These are phyloP conservation scores for Podospora appendiculata DNA, from an alignment of 495 filamentous ascomycete species.

Conservation along the genomic window DNA sequence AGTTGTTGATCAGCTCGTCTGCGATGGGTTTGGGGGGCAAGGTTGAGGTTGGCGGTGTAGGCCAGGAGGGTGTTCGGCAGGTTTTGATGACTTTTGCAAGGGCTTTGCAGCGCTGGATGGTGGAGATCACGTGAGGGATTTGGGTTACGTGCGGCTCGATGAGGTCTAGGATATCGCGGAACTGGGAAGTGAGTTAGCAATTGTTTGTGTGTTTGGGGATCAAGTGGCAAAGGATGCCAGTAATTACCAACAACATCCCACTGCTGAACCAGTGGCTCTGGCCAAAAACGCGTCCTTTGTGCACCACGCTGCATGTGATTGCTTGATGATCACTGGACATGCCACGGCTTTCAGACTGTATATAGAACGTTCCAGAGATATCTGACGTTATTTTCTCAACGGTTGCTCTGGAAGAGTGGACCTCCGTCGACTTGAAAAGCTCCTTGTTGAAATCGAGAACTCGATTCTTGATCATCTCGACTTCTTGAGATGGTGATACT, in stretches of 20 bases:
- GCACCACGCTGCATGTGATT: constrained; percentile 25
- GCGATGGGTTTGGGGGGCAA: constrained; percentile 41
- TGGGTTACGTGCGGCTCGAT: constrained; percentile 14
- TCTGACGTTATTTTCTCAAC: constrained; percentile 1
- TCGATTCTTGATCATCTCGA: constrained; percentile 28
- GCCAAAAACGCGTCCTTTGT: constrained; percentile 48
- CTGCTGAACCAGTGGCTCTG: constrained; percentile 51
- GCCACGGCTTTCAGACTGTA: constrained; percentile 12
- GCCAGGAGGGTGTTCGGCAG: constrained; percentile 10
- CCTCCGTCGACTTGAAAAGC: constrained; percentile 16
- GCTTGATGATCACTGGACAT: constrained; percentile 5
- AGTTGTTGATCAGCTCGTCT: constrained; percentile 38
- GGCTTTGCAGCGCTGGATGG: constrained; percentile 22
- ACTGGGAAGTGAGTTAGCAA: constrained; percentile 7
- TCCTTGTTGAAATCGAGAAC: constrained; percentile 41
- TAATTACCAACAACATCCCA: constrained; percentile 32
- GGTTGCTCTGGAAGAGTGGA: neutral
- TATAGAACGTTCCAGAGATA: constrained; percentile 1
- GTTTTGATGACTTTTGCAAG: constrained; percentile 15
- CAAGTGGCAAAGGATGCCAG: neutral
- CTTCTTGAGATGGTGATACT: constrained; percentile 11
- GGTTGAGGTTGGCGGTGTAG: constrained; percentile 3
- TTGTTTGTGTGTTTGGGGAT: neutral
- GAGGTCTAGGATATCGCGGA: constrained; percentile 23
- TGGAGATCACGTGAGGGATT: constrained; percentile 1